A percentile compares a stretch with the other conserved stretches of the same genome.
These are phyloP conservation scores for Leishmania tarentolae DNA, from an alignment of 208 protist genomes.

Conservation along the genomic window DNA sequence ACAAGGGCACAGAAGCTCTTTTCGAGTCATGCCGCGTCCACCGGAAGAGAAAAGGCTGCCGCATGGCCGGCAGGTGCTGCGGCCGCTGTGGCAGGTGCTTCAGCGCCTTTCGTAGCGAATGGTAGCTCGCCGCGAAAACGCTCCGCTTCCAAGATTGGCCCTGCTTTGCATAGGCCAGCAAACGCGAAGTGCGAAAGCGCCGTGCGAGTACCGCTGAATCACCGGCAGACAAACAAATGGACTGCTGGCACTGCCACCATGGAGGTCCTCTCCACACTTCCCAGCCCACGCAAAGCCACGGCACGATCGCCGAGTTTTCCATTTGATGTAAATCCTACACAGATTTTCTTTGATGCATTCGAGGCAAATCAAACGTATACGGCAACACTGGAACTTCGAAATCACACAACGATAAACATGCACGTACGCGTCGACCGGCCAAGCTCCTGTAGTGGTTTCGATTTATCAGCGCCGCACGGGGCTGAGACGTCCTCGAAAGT, in stretches of 20 bases:
- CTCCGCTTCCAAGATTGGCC: neutral
- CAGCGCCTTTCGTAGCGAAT: slow-evolving; percentile 2
- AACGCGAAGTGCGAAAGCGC: neutral
- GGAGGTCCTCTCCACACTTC: neutral
- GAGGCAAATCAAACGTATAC: slow-evolving; percentile 78
- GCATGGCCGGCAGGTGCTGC: neutral
- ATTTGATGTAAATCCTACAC: slow-evolving; percentile 84
- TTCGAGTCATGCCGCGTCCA: neutral
- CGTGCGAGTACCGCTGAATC: neutral
- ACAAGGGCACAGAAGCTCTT: neutral
- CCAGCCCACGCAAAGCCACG: neutral
- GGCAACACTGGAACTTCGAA: slow-evolving; percentile 76
- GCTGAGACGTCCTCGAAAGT: slow-evolving; percentile 75
- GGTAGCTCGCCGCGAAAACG: neutral
- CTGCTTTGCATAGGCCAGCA: neutral
- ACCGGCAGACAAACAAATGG: neutral
- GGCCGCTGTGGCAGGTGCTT: neutral
- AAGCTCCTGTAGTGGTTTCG: slow-evolving; percentile 67
- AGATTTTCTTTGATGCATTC: slow-evolving; percentile 84
- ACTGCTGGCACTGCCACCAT: neutral
- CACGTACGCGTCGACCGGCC: slow-evolving; percentile 85
- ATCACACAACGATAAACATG: slow-evolving; percentile 74
- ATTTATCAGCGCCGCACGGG: slow-evolving; percentile 57
- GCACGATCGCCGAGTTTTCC: slow-evolving; percentile 21
- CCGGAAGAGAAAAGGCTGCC: neutral